Conservation (phyloP, 2,329 filamentous ascomycete genomes). For the Colletotrichum sp. region DNA sequence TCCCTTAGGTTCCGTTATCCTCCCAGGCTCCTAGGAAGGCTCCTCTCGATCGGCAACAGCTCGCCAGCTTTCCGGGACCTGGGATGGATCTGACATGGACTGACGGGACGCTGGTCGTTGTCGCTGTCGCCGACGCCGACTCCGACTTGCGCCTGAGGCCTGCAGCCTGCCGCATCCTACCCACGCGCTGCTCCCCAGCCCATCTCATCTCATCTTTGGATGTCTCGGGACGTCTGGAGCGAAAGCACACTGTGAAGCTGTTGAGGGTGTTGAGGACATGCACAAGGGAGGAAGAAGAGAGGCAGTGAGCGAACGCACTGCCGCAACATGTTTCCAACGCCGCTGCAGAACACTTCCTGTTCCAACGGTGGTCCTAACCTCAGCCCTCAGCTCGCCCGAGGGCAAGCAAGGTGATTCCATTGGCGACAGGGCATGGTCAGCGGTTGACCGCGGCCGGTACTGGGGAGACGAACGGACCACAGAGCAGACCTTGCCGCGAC, state of each 20-base stretch:
- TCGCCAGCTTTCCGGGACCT: constrained; percentile 2
- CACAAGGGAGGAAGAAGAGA: not conserved
- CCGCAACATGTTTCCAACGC: not conserved
- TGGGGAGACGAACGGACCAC: not conserved
- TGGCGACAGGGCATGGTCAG: not conserved
- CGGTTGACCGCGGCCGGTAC: not conserved
- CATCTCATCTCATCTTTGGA: not conserved
- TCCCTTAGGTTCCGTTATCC: not conserved
- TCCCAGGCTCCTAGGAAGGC: not conserved
- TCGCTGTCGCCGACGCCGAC: not conserved
- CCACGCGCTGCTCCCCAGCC: not conserved
- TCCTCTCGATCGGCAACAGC: constrained; percentile 1
- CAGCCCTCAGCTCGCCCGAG: not conserved
- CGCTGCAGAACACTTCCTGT: not conserved
- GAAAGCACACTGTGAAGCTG: not conserved
- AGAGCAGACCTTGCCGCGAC: not conserved
- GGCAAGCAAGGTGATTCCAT: not conserved
- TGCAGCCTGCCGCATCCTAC: not conserved
- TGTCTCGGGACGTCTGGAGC: not conserved
- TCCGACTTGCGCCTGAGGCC: not conserved
- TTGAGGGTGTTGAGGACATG: not conserved
- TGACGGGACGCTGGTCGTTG: not conserved
- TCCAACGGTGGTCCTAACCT: not conserved
- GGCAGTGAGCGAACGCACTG: not conserved
- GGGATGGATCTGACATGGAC: not conserved